Base-by-base conservation (phyloP, 345 rosid species). In the Rhodamnia argentea region DNA sequence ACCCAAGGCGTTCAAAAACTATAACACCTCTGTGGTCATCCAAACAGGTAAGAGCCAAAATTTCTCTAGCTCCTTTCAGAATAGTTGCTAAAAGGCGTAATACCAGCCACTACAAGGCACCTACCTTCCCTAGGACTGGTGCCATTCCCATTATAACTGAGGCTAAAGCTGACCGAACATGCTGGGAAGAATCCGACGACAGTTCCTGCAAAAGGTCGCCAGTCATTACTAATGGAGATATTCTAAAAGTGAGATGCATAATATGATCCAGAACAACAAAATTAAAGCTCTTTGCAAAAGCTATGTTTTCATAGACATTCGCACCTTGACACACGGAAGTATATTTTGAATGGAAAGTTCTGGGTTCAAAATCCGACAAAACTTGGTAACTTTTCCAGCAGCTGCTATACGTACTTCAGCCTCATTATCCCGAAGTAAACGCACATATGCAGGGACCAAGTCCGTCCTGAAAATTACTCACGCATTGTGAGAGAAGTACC, bases 121-220 rank as follows among this genome's bases (percentile, higher is more conserved):
- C 82, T 87, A 87, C 92, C 92, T 92, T 92, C 82, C 94, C 95
- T 40, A 97, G 87, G 82, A 96, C 96, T 52, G 99, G 98, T 85
- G 99, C 98, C 99, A 97, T 96, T 84, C 99, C 99, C 98, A 96
- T 97, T 88, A 97, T 96, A 86, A 97, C 99, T 13, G 99, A 97
- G 86, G 99, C 99, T 92, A 97, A 91, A 84, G 98, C 99, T 84
- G 99, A 97, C 52, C 99, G 97, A 54, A 97, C 99, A 86, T 97
- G 99, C 87, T 97, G 99, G 50, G 99, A 97, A 86, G 99, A 95
- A 93, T 97, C 99, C 5, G 99, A 92, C 20, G 99, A 96, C 85
- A 97, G 88, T 87, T 97, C 99, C 99, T 97, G 88, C 87, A 87
- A 53, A 76, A 85, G 81, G 85, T 40, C 26, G 24, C 84, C 59